Conservation (phyloP, 139 green algal genomes). For the Chlamydomonas eustigma region DNA sequence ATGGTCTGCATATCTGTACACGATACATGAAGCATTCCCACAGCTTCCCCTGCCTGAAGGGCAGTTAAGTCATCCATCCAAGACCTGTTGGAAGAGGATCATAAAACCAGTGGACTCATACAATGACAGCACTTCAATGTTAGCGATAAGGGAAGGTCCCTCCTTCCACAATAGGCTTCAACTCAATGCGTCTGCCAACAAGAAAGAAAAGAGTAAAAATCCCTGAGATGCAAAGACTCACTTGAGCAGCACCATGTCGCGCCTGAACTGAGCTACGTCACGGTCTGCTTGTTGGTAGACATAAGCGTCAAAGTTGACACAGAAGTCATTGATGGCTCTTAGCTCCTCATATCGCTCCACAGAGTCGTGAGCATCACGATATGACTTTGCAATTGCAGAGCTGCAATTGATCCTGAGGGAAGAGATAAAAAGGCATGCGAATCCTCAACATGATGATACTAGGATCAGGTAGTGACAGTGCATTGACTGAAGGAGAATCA, state of each 20-base stretch:
- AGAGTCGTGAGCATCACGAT: slow-evolving; percentile 3
- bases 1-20: slow-evolving; percentile 17
- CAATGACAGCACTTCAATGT: too few relatives aligned
- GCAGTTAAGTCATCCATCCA: slow-evolving; percentile 34
- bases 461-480: too few relatives aligned
- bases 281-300: slow-evolving; percentile 15
- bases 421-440: too few relatives aligned
- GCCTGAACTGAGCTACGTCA: slow-evolving; percentile 40
- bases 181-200: too few relatives aligned
- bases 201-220: too few relatives aligned
- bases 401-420: not conserved
- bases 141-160: too few relatives aligned
- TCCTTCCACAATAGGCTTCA: too few relatives aligned
- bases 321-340: slow-evolving; percentile 37
- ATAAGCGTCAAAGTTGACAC: slow-evolving; percentile 20
- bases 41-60: slow-evolving; percentile 25
- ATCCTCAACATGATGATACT: too few relatives aligned
- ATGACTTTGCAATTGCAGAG: not conserved
- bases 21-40: slow-evolving; percentile 35
- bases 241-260: slow-evolving; percentile 48
- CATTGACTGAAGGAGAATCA: too few relatives aligned
- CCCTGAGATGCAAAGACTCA: too few relatives aligned
- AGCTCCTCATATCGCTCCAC: slow-evolving; percentile 29
- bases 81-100: not conserved
- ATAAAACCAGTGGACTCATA: too few relatives aligned